Evolutionary conservation across 164 flowering plant genomes (phyloP).

Genomic region (Tetrastigma voinierianum): DNA sequence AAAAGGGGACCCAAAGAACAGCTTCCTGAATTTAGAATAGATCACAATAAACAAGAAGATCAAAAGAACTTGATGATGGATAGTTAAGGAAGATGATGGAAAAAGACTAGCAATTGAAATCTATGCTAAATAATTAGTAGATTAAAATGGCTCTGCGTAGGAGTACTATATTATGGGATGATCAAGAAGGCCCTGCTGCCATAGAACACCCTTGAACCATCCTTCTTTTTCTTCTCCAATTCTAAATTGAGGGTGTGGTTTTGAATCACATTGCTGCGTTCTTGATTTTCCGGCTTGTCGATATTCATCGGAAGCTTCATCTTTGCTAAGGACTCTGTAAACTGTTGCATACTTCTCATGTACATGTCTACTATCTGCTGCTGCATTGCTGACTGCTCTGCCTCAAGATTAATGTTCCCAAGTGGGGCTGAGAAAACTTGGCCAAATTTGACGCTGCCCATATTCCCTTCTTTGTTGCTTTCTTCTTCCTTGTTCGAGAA

Average conservation of each 20-base stretch:
- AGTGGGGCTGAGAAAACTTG: conserved; percentile 51
- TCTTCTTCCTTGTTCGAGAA: conserved; percentile 36
- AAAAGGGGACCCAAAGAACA: no score
- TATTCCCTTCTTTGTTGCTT: conserved; percentile 22
- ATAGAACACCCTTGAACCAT: conserved; percentile 77
- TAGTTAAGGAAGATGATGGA: no score
- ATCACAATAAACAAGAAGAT: no score
- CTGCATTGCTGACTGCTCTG: conserved; percentile 84
- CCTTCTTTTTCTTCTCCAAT: conserved; percentile 56
- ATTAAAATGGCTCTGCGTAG: no score
- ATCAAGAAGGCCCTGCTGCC: conserved; percentile 89
- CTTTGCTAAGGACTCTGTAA: conserved; percentile 80
- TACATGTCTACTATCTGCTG: conserved; percentile 88
- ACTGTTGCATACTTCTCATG: conserved; percentile 94
- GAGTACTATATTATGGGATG: neutral
- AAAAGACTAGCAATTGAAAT: no score
- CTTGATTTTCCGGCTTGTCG: conserved; percentile 36
- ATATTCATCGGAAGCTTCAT: conserved; percentile 95
- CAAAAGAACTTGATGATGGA: no score
- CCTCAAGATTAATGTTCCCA: conserved; percentile 43
- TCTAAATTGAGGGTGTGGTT: conserved; percentile 27
- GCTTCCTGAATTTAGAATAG: no score
- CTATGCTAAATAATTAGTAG: no score
- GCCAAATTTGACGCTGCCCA: conserved; percentile 26
- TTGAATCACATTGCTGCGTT: conserved; percentile 37